phyloP scores from a whole-genome alignment of 2,329 filamentous ascomycete species.

The Ophiostoma sp. region DNA sequence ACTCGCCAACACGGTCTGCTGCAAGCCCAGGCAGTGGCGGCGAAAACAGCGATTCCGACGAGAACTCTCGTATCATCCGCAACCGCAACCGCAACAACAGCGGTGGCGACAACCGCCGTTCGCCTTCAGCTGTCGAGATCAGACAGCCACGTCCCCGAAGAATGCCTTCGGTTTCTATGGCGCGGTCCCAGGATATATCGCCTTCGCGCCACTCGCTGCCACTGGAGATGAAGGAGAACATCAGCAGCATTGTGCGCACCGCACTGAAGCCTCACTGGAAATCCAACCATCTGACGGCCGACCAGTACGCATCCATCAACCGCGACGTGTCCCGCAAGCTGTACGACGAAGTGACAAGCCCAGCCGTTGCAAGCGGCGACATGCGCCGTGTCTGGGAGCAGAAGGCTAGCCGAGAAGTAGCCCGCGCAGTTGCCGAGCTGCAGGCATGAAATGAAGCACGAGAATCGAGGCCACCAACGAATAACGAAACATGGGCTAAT shows the following conservation, averaged over 20 bases:
- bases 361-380: slow-evolving; percentile 57
- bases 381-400: slow-evolving; percentile 67
- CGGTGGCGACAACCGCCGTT: slow-evolving; percentile 28
- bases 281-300: slow-evolving; percentile 71
- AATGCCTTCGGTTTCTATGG: slow-evolving; percentile 39
- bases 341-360: slow-evolving; percentile 63
- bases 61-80: slow-evolving; percentile 2
- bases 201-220: slow-evolving; percentile 60
- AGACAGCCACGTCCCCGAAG: slow-evolving; percentile 50
- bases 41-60: slow-evolving; percentile 41
- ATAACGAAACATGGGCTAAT: slow-evolving; percentile 6
- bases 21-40: slow-evolving; percentile 28
- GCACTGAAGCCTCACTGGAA: slow-evolving; percentile 80
- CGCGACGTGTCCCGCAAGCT: slow-evolving; percentile 80
- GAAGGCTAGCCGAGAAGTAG: slow-evolving; percentile 72
- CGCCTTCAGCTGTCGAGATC: slow-evolving; percentile 41
- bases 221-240: slow-evolving; percentile 76
- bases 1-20: slow-evolving; percentile 54
- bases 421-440: slow-evolving; percentile 61
- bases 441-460: slow-evolving; percentile 37
- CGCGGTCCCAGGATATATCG: slow-evolving; percentile 59
- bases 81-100: slow-evolving; percentile 35
- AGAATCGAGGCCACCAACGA: not conserved
- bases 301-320: slow-evolving; percentile 91
- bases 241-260: slow-evolving; percentile 80